Percentiles rank a stretch among this genome's conserved stretches.
These are phyloP conservation scores for Coprinellus aureogranulatus DNA, from an alignment of 768 basidiomycete genomes.

Conservation along the genomic window DNA sequence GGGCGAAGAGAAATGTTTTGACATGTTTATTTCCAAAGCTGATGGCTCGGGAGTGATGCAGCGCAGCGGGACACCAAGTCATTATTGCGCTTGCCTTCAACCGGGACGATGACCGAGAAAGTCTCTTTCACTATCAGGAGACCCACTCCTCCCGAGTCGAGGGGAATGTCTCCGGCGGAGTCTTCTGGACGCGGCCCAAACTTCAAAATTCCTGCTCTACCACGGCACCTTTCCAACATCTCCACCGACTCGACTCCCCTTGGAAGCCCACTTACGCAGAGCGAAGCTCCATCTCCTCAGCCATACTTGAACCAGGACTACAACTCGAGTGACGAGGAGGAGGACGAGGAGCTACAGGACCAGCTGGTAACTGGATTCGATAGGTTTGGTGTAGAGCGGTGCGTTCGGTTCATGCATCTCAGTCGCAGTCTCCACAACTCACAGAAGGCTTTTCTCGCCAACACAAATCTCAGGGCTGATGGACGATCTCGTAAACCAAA, in stretches of 20 bases:
- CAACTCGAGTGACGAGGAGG: conserved; percentile 61
- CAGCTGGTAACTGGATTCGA: conserved; percentile 73
- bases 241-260: conserved; percentile 37
- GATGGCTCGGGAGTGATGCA: neutral
- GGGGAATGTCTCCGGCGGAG: conserved; percentile 56
- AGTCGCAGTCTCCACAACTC: conserved; percentile 64
- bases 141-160: conserved; percentile 62
- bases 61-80: too few relatives aligned
- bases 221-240: conserved; percentile 44
- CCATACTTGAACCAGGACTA: conserved; percentile 28
- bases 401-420: conserved; percentile 43
- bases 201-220: conserved; percentile 63
- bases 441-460: conserved; percentile 48
- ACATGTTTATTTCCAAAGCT: too few relatives aligned
- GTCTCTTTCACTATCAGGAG: conserved; percentile 86
- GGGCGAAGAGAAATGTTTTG: too few relatives aligned
- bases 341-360: conserved; percentile 52
- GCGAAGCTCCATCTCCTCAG: conserved; percentile 22
- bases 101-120: conserved; percentile 26
- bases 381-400: conserved; percentile 79
- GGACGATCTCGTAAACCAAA: conserved; percentile 42
- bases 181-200: conserved; percentile 50
- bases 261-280: conserved; percentile 56
- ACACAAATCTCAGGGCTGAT: conserved; percentile 36
- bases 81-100: neutral